Evolutionary conservation across 2,329 filamentous ascomycete species (phyloP), one percentile per base, ranked within the genome.

Genomic region (Teratosphaeria gauchensis): DNA sequence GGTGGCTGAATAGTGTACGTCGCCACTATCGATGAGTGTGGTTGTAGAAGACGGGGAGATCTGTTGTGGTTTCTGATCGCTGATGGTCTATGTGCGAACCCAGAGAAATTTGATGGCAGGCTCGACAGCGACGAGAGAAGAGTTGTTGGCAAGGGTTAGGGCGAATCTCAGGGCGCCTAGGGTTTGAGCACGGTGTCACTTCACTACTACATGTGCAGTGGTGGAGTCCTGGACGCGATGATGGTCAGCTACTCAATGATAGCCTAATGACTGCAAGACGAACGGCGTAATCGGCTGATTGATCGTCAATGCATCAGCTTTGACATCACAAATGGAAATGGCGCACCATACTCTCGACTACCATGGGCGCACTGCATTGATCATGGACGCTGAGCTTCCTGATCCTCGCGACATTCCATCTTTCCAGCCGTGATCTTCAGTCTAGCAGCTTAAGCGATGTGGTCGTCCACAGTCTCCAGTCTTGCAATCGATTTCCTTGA

Each of bases 1-100:
- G 86, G 68, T 97, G 92, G 91, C 77, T 97, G 55, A 84, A 84
- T 53, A 83, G 82, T 67, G 92, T 96, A 81, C 75, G 87, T 78
- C 52, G 28, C 11, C 52, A 31, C 32, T 53, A 35, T 24, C 33
- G 46, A 14, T 51, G 24, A 38, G 19, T 3, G 32, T 12, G 8
- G 3, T 11, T 57, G 51, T 48, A 35, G 56, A 28, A 28, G 31
- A 16, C n/a, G 6, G 24, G 1, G 6, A 21, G 6, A 3, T 31
- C 19, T 24, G 21, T 51, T 1, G n/a, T 7, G 14, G 7, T 16
- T n/a, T 11, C 35, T 8, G 42, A 11, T 6, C 19, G 42, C 42
- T 48, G 42, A 48, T 48, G 42, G n/a, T 48, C 8, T 19, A 9
- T 48, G 42, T n/a, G 42, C n/a, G n/a, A 8, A 5, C 9, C n/a